Conservation (phyloP, 768 basidiomycete species). For the Saitozyma podzolica region DNA sequence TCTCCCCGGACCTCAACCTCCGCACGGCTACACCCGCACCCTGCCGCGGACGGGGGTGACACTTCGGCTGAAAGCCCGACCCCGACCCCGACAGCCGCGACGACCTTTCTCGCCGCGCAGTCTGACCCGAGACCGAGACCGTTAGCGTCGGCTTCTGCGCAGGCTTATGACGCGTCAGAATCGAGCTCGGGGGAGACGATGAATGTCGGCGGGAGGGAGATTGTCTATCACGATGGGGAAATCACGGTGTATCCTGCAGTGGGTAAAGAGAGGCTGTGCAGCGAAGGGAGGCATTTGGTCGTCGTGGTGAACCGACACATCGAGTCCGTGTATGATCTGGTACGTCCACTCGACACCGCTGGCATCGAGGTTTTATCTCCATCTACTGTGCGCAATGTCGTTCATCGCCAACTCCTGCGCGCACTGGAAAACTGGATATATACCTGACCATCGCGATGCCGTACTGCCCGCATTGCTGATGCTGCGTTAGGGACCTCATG, state of each 20-base stretch:
- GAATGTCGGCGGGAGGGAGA: slow-evolving; percentile 19
- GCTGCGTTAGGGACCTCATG: slow-evolving; percentile 30
- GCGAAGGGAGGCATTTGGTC: slow-evolving; percentile 36
- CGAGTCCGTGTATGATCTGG: slow-evolving; percentile 41
- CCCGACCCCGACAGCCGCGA: no score
- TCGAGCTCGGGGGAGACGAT: not conserved
- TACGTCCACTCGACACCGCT: slow-evolving; percentile 18
- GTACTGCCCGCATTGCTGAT: no score
- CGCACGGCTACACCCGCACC: no score
- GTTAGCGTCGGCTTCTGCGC: no score
- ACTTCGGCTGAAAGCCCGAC: no score
- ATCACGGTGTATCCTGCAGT: slow-evolving; percentile 32
- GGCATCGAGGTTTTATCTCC: not conserved
- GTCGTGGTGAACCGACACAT: slow-evolving; percentile 38
- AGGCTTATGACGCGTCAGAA: no score
- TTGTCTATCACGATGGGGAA: slow-evolving; percentile 31
- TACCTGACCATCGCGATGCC: no score
- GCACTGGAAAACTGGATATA: not conserved
- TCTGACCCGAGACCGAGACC: no score
- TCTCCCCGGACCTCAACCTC: no score
- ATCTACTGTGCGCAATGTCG: not conserved
- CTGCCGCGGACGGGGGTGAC: no score
- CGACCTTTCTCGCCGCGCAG: no score
- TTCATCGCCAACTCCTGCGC: not conserved
- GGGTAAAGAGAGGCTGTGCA: slow-evolving; percentile 34